These are phyloP conservation scores for Venturia aucupariae DNA, from an alignment of 2,329 filamentous ascomycete genomes.

Conservation along the genomic window DNA sequence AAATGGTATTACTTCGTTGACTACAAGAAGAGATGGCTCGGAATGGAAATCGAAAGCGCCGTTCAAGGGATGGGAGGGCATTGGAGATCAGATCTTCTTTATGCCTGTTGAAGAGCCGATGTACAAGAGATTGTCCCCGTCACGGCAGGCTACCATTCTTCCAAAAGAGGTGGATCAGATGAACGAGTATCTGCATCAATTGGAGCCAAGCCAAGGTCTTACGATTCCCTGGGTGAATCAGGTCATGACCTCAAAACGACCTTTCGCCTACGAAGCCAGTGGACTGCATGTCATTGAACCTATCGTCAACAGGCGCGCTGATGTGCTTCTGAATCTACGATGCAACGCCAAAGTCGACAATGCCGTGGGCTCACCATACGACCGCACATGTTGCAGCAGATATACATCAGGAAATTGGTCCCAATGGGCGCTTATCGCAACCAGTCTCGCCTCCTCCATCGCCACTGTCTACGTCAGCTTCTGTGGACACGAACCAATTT, in stretches of 20 bases:
- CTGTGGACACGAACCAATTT: not conserved
- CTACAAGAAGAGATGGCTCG: constrained; percentile 12
- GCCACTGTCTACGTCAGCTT: not conserved
- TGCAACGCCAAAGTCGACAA: constrained; percentile 41
- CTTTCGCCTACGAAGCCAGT: constrained; percentile 9
- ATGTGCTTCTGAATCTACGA: constrained; percentile 45
- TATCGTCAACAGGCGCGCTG: constrained; percentile 40
- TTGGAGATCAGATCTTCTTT: constrained; percentile 31
- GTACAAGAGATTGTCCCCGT: constrained; percentile 35
- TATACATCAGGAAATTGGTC: constrained; percentile 23
- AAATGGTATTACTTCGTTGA: constrained; percentile 30
- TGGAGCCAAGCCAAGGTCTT: constrained; percentile 27
- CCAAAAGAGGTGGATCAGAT: constrained; percentile 42
- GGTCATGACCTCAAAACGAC: constrained; percentile 10
- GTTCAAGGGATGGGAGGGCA: constrained; percentile 16
- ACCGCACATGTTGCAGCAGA: constrained; percentile 44
- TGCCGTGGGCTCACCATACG: constrained; percentile 33
- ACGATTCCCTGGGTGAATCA: constrained; percentile 13
- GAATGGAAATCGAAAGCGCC: constrained; percentile 13
- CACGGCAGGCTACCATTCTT: constrained; percentile 35
- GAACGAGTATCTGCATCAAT: constrained; percentile 41
- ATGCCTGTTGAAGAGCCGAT: constrained; percentile 39
- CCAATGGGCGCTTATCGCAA: constrained; percentile 9
- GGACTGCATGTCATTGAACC: constrained; percentile 41
- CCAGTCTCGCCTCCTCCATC: not conserved